phyloP scores from a whole-genome alignment of 2,329 filamentous ascomycete species.

The Fusarium redolens region DNA sequence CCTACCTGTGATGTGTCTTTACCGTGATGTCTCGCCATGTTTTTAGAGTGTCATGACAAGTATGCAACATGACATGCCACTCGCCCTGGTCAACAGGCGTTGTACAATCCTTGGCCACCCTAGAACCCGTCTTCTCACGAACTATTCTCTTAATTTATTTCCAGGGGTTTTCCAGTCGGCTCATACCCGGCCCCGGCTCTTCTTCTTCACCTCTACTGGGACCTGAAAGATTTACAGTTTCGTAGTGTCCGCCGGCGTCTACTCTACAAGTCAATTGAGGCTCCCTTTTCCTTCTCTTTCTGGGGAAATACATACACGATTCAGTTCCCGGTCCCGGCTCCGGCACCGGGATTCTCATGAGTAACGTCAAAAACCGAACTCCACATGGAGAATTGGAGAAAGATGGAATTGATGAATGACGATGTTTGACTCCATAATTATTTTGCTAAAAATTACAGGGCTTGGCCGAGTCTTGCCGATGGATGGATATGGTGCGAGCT shows the following conservation, averaged over 20 bases:
- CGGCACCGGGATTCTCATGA: slow-evolving; percentile 21
- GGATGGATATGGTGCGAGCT: slow-evolving; percentile 5
- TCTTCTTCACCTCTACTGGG: background rate
- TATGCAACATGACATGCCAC: slow-evolving; percentile 4
- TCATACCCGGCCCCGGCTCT: slow-evolving; percentile 35
- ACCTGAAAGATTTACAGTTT: background rate
- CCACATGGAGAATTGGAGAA: slow-evolving; percentile 10
- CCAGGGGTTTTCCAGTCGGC: slow-evolving; percentile 12
- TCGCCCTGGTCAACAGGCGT: background rate
- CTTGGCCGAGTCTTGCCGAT: slow-evolving; percentile 25
- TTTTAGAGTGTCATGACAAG: slow-evolving; percentile 11
- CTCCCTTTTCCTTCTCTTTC: slow-evolving; percentile 30
- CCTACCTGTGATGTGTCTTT: background rate
- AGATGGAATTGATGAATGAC: slow-evolving; percentile 3
- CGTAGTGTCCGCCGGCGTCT: background rate
- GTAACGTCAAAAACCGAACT: background rate
- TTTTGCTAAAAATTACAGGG: background rate
- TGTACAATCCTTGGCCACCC: background rate
- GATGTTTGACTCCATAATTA: background rate
- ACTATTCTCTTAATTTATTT: background rate
- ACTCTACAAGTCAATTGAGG: slow-evolving; percentile 2
- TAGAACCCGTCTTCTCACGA: background rate
- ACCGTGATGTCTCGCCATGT: background rate
- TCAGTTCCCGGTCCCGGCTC: slow-evolving; percentile 28
- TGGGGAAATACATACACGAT: slow-evolving; percentile 32